These are phyloP conservation scores for Metschnikowia koreensis DNA, from an alignment of 805 yeast genomes.

Conservation along the genomic window DNA sequence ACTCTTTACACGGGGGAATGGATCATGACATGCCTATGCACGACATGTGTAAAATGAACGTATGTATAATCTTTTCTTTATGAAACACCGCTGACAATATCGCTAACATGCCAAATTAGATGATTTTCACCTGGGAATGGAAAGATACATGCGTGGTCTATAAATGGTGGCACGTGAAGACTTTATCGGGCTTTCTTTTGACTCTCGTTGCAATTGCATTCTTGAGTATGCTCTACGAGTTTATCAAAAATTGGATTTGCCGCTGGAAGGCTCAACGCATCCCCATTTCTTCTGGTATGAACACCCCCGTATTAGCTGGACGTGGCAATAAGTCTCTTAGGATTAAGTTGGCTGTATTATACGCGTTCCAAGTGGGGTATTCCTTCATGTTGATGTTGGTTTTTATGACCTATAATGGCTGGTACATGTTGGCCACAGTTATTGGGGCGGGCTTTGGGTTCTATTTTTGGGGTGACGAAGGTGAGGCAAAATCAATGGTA, in stretches of 20 bases:
- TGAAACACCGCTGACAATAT: background rate
- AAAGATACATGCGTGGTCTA: conserved; percentile 70
- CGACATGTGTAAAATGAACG: conserved; percentile 54
- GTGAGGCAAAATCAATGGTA: conserved; percentile 24
- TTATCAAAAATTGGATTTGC: conserved; percentile 32
- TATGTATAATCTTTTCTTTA: conserved; percentile 20
- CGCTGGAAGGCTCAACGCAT: conserved; percentile 27
- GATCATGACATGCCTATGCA: conserved; percentile 26
- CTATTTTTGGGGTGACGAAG: conserved; percentile 50
- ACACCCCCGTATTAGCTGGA: background rate
- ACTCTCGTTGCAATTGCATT: conserved; percentile 49
- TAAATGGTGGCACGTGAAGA: conserved; percentile 75
- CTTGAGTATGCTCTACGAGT: conserved; percentile 62
- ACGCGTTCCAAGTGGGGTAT: conserved; percentile 66
- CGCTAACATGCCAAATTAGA: conserved; percentile 24
- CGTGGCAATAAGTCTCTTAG: conserved; percentile 6
- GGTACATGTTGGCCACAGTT: conserved; percentile 75
- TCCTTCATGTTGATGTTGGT: conserved; percentile 75
- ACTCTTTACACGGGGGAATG: conserved; percentile 16
- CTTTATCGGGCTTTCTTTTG: conserved; percentile 48
- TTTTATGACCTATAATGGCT: conserved; percentile 85
- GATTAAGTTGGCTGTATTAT: conserved; percentile 42
- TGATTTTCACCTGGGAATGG: conserved; percentile 81
- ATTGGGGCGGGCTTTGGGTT: conserved; percentile 72
- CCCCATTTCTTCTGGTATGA: background rate